Evolutionary conservation across 164 flowering plant genomes (phyloP).

Genomic region (Cinnamomum micranthum): DNA sequence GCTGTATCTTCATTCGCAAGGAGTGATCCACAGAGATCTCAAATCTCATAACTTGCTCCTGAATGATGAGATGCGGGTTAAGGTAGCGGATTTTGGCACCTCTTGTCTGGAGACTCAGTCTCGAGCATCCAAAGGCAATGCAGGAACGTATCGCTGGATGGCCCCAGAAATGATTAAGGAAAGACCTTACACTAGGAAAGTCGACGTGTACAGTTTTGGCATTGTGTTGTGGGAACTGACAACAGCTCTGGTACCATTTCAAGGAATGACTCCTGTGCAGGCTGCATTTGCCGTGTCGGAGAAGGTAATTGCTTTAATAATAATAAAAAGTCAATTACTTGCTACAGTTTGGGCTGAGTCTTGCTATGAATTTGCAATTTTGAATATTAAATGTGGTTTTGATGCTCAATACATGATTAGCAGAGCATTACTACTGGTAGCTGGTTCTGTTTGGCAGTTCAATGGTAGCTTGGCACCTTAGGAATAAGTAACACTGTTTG

Average conservation of each 20-base stretch:
- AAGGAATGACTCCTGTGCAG: conserved; percentile 97
- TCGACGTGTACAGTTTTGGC: conserved; percentile 93
- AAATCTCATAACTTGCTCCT: conserved; percentile 83
- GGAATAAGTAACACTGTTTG: background rate
- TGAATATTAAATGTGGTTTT: background rate
- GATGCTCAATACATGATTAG: background rate
- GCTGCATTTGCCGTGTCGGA: conserved; percentile 95
- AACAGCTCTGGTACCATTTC: conserved; percentile 83
- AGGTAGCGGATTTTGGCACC: conserved; percentile 95
- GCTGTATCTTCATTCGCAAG: conserved; percentile 94
- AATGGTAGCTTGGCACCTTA: background rate
- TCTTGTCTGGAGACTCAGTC: conserved; percentile 86
- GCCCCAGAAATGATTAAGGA: conserved; percentile 98
- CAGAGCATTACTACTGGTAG: background rate
- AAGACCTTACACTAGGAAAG: conserved; percentile 75
- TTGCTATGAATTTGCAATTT: background rate
- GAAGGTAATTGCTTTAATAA: conserved; percentile 46
- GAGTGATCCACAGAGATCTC: conserved; percentile 91
- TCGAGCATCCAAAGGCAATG: conserved; percentile 65
- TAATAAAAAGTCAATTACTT: background rate
- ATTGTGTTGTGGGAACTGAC: conserved; percentile 92
- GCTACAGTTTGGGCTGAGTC: background rate
- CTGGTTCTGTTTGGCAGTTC: background rate
- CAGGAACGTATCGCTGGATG: conserved; percentile 99
- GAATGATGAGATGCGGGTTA: conserved; percentile 86